Evolutionary conservation across 2,329 filamentous ascomycete species (phyloP).

Genomic region (Calonectria pteridis): DNA sequence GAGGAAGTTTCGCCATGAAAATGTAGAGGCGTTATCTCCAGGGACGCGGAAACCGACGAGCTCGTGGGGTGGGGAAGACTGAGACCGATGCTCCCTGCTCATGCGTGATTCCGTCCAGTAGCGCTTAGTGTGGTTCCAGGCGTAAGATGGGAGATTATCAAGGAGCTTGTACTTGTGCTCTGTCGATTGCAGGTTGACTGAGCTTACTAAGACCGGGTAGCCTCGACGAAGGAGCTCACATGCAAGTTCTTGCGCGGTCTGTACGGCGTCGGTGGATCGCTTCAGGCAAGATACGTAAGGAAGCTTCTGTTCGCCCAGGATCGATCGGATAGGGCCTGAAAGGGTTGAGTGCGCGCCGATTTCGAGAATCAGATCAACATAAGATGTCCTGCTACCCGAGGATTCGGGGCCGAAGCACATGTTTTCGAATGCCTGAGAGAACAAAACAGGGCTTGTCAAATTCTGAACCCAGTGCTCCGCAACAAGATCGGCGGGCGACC

Average conservation of each 20-base stretch:
- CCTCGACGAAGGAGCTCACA: background rate
- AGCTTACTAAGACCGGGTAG: background rate
- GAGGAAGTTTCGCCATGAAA: background rate
- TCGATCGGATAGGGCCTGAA: background rate
- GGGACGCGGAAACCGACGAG: background rate
- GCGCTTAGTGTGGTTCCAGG: conserved; percentile 44
- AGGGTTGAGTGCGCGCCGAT: background rate
- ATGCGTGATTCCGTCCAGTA: conserved; percentile 52
- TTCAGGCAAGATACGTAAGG: background rate
- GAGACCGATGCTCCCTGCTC: conserved; percentile 37
- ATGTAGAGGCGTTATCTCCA: background rate
- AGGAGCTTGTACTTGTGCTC: conserved; percentile 10
- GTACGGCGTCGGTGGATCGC: background rate
- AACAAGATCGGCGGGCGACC: background rate
- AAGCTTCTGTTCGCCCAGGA: background rate
- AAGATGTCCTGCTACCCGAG: background rate
- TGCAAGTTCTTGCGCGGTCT: background rate
- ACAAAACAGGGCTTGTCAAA: background rate
- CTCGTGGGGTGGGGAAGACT: background rate
- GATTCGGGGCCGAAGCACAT: background rate
- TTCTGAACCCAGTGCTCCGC: background rate
- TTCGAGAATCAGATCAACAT: background rate
- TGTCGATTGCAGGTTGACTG: background rate
- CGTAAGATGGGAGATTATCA: conserved; percentile 49
- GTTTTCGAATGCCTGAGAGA: background rate